These are phyloP conservation scores for Solanum hybrid DNA, from an alignment of 305 asterid genomes.

Conservation along the genomic window DNA sequence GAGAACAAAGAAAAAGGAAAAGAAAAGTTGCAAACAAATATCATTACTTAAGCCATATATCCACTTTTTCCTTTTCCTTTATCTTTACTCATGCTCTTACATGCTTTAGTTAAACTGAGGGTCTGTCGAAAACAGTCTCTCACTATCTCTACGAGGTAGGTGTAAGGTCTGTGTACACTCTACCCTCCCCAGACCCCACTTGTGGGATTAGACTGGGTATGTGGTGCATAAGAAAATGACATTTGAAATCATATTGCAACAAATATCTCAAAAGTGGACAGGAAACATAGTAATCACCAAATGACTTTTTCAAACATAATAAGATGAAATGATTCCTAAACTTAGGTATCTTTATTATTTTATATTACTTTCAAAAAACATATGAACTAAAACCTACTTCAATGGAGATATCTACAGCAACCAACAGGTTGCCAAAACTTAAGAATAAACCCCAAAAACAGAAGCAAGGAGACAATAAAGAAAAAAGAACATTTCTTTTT, in stretches of 20 bases:
- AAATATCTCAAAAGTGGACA: conserved; percentile 8
- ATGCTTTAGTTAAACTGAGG: not conserved
- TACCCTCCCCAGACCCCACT: not conserved
- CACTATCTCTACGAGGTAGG: not conserved
- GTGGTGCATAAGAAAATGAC: conserved; percentile 21
- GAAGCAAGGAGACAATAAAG: not conserved
- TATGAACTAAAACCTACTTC: not conserved
- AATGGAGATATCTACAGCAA: not conserved
- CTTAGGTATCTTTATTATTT: not conserved
- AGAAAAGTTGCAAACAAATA: conserved; percentile 8
- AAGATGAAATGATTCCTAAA: not conserved
- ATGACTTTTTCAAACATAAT: not conserved
- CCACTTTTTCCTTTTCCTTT: conserved; percentile 47
- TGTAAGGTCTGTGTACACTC: not conserved
- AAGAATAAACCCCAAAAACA: not conserved
- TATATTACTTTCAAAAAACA: conserved; percentile 1
- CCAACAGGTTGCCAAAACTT: not conserved
- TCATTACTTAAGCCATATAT: conserved; percentile 29
- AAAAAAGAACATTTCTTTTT: not conserved
- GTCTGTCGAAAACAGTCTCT: not conserved
- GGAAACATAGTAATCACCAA: conserved; percentile 12
- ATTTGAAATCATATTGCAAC: conserved; percentile 15
- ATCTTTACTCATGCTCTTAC: conserved; percentile 38
- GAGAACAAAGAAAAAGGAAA: not conserved
- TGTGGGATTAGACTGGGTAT: not conserved